phyloP scores from a whole-genome alignment of 768 basidiomycete genomes.

The Gyrodon lividus region DNA sequence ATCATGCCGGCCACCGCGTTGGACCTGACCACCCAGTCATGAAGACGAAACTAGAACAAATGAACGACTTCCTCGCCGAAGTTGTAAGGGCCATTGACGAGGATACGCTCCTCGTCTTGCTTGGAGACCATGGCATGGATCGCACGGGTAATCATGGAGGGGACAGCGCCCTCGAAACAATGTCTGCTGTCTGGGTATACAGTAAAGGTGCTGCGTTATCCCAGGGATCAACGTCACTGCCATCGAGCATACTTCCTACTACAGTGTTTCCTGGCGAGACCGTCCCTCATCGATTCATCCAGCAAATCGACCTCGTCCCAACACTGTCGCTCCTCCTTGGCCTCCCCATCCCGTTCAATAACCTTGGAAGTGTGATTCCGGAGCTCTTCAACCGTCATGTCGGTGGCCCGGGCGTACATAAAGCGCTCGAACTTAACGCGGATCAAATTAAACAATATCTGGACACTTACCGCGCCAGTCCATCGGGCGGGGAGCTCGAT shows the following conservation, averaged over 20 bases:
- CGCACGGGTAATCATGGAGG: slow-evolving; percentile 93
- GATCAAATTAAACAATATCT: slow-evolving; percentile 78
- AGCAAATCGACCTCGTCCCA: slow-evolving; percentile 93
- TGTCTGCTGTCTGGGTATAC: slow-evolving; percentile 89
- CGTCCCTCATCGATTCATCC: slow-evolving; percentile 59
- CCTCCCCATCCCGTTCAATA: slow-evolving; percentile 93
- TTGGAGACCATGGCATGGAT: slow-evolving; percentile 99
- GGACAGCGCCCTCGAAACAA: slow-evolving; percentile 81
- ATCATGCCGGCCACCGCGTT: slow-evolving; percentile 93
- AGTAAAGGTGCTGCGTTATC: slow-evolving; percentile 66
- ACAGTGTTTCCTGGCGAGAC: slow-evolving; percentile 60
- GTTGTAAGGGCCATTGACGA: slow-evolving; percentile 76
- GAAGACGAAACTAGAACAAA: slow-evolving; percentile 82
- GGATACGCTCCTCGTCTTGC: slow-evolving; percentile 87
- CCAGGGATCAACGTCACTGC: slow-evolving; percentile 34
- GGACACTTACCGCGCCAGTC: slow-evolving; percentile 66
- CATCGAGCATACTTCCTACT: slow-evolving; percentile 51
- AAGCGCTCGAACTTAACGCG: slow-evolving; percentile 69
- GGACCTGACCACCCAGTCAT: slow-evolving; percentile 88
- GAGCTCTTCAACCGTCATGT: slow-evolving; percentile 75
- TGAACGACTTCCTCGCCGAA: slow-evolving; percentile 73
- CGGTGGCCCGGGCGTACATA: slow-evolving; percentile 41
- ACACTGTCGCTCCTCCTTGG: slow-evolving; percentile 88
- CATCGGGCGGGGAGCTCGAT: slow-evolving; percentile 73
- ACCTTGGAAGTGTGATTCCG: slow-evolving; percentile 88